phyloP scores from a whole-genome alignment of 2,329 filamentous ascomycete genomes.

The Parafenestella ontariensis region DNA sequence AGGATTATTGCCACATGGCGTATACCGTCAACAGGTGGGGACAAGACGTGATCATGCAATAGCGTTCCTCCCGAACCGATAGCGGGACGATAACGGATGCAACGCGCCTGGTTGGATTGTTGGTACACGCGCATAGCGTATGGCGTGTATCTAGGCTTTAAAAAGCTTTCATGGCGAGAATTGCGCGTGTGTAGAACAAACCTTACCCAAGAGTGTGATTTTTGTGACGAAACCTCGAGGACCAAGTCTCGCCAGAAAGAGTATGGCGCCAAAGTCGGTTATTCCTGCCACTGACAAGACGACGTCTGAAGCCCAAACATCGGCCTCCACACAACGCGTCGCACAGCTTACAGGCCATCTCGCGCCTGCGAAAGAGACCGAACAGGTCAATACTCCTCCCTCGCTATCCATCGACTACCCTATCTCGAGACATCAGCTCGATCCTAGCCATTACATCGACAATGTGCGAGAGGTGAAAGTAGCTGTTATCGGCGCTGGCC shows the following conservation, averaged over 20 bases:
- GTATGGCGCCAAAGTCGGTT: slow-evolving; percentile 25
- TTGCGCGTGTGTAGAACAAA: neutral
- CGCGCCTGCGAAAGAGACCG: slow-evolving; percentile 22
- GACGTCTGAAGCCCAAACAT: slow-evolving; percentile 14
- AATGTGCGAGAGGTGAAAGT: slow-evolving; percentile 53
- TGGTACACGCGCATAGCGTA: neutral
- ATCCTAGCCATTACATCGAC: slow-evolving; percentile 37
- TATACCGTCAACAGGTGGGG: slow-evolving; percentile 40
- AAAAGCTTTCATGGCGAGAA: slow-evolving; percentile 2
- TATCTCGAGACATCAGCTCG: slow-evolving; percentile 34
- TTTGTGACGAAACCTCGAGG: neutral
- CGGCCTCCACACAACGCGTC: slow-evolving; percentile 31
- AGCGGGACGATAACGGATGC: slow-evolving; percentile 19
- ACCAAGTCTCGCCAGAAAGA: slow-evolving; percentile 4
- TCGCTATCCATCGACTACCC: slow-evolving; percentile 33
- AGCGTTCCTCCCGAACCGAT: slow-evolving; percentile 10
- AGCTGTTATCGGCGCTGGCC: slow-evolving; percentile 69
- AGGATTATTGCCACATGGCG: slow-evolving; percentile 15
- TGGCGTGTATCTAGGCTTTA: slow-evolving; percentile 6
- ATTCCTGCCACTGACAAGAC: slow-evolving; percentile 19
- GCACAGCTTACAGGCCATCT: slow-evolving; percentile 38
- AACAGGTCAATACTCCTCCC: slow-evolving; percentile 17
- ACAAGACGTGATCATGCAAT: slow-evolving; percentile 41
- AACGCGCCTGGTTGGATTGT: neutral
- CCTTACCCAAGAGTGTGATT: neutral